Evolutionary conservation across 2,329 filamentous ascomycete genomes (phyloP), one percentile per base, ranked within the genome.

Genomic region (Atkinsonella texensis): DNA sequence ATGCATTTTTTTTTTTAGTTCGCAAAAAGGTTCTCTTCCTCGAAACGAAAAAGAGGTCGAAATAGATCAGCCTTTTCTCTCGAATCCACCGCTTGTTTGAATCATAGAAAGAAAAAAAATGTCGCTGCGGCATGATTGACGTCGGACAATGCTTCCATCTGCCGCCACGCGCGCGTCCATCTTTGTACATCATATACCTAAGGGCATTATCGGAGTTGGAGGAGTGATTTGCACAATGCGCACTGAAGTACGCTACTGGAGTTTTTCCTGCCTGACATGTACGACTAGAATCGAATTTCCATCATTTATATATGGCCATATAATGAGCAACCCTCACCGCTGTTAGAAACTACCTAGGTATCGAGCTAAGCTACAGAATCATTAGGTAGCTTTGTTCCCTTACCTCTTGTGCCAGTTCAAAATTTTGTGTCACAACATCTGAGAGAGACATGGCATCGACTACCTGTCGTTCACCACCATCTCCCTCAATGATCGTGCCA

Each of bases 11-110:
- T 47, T 33, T 44, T 8, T 13, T n/a, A 94, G 93, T 98, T 51
- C 87, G 89, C 68, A 89, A 91, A 75, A 87, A 95, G 73, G 93
- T 98, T 33, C 77, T 98, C 32, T 98, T 98, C 71, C 79, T 97
- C 52, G 93, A 98, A 68, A 83, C 87, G 65, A 96, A 95, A 67
- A 85, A 89, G 66, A 85, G 84, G 67, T 77, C 77, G 52, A 83
- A 79, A 70, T 78, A 70, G 62, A 32, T 17, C 31, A 2, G 13
- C 35, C 2, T 20, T 10, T 31, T n/a, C 13, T 42, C 28, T 33
- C 5, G 28, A 4, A 18, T 42, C 11, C 15, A 7, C 6, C 38
- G 35, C 17, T 42, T 13, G 20, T 3, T 23, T 23, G 20, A 23
- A 23, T 28, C 5, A 3, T 9, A 15, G n/a, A 40, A 32, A 9